Percentiles rank a stretch among this genome's conserved stretches.
These are phyloP conservation scores for Spinacia oleracea DNA, from an alignment of 179 eudicot species.

Conservation along the genomic window DNA sequence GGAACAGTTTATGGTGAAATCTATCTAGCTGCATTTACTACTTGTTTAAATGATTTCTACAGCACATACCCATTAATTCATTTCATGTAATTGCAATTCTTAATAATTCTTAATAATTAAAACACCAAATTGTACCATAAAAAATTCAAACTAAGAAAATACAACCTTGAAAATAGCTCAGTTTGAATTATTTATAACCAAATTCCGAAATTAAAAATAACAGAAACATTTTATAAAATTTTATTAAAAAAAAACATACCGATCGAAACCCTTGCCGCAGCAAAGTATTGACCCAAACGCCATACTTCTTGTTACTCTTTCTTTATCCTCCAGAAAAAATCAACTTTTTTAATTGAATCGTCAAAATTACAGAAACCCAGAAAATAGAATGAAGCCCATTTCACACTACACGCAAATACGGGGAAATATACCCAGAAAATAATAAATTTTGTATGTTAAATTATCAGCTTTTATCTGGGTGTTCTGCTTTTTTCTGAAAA, in stretches of 20 bases:
- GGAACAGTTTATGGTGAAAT: neutral
- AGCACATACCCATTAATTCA: neutral
- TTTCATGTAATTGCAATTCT: constrained; percentile 10
- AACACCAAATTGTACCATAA: neutral
- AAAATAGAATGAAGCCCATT: constrained; percentile 10
- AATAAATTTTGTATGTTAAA: neutral
- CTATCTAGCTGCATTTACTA: too few species aligned
- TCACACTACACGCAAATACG: constrained; percentile 14
- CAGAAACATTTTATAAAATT: neutral
- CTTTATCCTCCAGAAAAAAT: neutral
- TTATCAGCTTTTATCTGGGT: neutral
- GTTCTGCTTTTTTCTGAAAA: neutral
- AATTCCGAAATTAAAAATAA: neutral
- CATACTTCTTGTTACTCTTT: constrained; percentile 31
- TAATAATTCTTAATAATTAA: neutral
- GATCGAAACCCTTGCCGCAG: constrained; percentile 54
- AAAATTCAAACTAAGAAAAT: neutral
- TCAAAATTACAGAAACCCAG: neutral
- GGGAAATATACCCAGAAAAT: constrained; percentile 15
- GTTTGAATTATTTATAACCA: neutral
- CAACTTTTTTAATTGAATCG: neutral
- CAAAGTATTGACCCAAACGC: constrained; percentile 50
- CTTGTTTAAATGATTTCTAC: neutral
- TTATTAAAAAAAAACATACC: constrained; percentile 38
- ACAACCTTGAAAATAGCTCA: neutral